Evolutionary conservation across 371 early-diverging fungal species (phyloP).

Genomic region (Paramicrosporidium saccamoebae): DNA sequence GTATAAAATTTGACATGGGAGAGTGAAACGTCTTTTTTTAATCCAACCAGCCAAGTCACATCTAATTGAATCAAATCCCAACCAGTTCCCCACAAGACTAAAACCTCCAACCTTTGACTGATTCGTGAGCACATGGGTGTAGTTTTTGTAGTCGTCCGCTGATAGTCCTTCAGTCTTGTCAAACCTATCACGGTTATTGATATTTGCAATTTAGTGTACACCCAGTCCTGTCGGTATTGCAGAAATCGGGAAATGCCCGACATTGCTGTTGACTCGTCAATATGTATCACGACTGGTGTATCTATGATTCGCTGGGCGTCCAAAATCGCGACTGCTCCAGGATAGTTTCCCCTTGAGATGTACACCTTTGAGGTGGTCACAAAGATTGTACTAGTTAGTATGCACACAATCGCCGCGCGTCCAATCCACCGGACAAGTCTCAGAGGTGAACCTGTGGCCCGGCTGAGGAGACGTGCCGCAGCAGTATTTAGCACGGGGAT

Average conservation of each 20-base stretch:
- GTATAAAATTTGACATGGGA: too few species aligned
- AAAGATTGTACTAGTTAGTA: constrained; percentile 6
- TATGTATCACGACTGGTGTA: constrained; percentile 16
- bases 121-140: constrained; percentile 4
- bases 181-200: too few species aligned
- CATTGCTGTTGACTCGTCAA: constrained; percentile 47
- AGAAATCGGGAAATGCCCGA: constrained; percentile 56
- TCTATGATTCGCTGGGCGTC: constrained; percentile 14
- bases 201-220: constrained; percentile 1
- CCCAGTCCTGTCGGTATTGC: constrained; percentile 5
- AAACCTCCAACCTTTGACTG: too few species aligned
- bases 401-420: constrained; percentile 3
- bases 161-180: constrained; percentile 4
- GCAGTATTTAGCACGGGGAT: constrained; percentile 53
- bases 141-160: constrained; percentile 2
- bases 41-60: too few species aligned
- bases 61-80: too few species aligned
- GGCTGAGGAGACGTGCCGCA: constrained; percentile 10
- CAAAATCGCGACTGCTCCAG: constrained; percentile 44
- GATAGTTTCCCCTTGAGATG: constrained; percentile 43
- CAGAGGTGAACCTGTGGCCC: neutral
- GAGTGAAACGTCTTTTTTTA: too few species aligned
- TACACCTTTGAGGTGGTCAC: constrained; percentile 10
- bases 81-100: too few species aligned
- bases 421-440: neutral